Conservation (phyloP, 208 protist genomes). For the Acanthamoeba rhysodes region DNA sequence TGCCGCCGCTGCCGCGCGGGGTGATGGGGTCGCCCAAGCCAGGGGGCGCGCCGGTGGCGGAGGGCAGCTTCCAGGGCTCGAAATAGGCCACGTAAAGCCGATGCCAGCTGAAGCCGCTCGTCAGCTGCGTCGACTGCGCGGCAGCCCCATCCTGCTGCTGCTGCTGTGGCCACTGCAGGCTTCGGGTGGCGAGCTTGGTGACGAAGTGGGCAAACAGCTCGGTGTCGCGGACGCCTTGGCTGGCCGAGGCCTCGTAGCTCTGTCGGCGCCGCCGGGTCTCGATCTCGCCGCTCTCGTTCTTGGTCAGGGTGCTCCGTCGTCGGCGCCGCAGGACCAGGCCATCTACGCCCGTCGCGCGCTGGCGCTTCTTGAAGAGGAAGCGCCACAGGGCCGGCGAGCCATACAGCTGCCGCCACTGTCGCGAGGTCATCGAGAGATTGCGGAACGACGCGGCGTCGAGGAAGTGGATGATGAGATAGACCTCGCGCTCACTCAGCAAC, state of each 20-base stretch:
- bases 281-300: constrained; percentile 45
- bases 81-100: constrained; percentile 51
- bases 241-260: background rate
- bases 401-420: constrained; percentile 44
- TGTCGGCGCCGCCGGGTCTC: background rate
- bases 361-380: constrained; percentile 69
- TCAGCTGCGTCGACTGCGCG: background rate
- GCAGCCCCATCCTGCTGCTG: background rate
- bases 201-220: constrained; percentile 48
- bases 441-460: constrained; percentile 41
- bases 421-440: background rate
- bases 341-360: background rate
- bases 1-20: background rate
- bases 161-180: background rate
- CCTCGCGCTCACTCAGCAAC: constrained; percentile 25
- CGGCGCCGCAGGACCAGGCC: background rate
- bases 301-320: constrained; percentile 26
- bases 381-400: constrained; percentile 36
- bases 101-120: constrained; percentile 28
- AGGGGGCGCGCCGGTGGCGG: background rate
- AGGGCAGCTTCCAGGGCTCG: constrained; percentile 45
- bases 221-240: background rate
- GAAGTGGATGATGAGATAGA: constrained; percentile 40
- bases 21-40: background rate
- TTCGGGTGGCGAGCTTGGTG: background rate